A percentile compares a stretch with the other conserved stretches of the same genome.
These are phyloP conservation scores for Flammula alnicola DNA, from an alignment of 1,284 basidiomycete genomes.

Conservation along the genomic window DNA sequence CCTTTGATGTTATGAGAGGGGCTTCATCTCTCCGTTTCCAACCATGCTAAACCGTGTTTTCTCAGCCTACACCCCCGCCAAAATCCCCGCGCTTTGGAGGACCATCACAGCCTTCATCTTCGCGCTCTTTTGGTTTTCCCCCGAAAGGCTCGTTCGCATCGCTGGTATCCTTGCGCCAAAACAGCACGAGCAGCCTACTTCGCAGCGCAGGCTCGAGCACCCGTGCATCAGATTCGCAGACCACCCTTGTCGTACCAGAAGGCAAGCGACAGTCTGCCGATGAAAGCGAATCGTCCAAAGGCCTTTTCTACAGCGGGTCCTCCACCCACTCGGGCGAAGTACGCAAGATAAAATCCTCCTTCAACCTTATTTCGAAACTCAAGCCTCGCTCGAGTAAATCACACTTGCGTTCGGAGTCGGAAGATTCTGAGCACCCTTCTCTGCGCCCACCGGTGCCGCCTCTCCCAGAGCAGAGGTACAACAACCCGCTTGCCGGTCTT, in stretches of 20 bases:
- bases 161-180: slow-evolving; percentile 35
- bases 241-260: slow-evolving; percentile 37
- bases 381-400: slow-evolving; percentile 33
- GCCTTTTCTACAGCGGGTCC: slow-evolving; percentile 37
- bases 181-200: slow-evolving; percentile 36
- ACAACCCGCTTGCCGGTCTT: background rate
- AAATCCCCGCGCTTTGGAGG: slow-evolving; percentile 32
- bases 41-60: slow-evolving; percentile 5
- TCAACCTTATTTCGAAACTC: slow-evolving; percentile 37
- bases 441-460: slow-evolving; percentile 34
- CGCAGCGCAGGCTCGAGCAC: slow-evolving; percentile 24
- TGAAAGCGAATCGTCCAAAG: slow-evolving; percentile 32
- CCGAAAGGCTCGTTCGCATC: slow-evolving; percentile 47
- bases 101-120: slow-evolving; percentile 6
- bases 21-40: too few species aligned
- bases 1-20: too few species aligned
- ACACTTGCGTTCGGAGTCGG: slow-evolving; percentile 31
- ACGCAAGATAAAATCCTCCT: slow-evolving; percentile 42
- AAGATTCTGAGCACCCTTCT: slow-evolving; percentile 33
- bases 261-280: slow-evolving; percentile 36
- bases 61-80: slow-evolving; percentile 42
- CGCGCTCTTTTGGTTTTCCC: slow-evolving; percentile 36
- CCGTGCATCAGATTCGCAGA: slow-evolving; percentile 46
- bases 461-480: slow-evolving; percentile 19
- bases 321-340: slow-evolving; percentile 35